Evolutionary conservation across 148 eudicot species (phyloP), one percentile per base, ranked within the genome.

Genomic region (Camellia granthamiana): DNA sequence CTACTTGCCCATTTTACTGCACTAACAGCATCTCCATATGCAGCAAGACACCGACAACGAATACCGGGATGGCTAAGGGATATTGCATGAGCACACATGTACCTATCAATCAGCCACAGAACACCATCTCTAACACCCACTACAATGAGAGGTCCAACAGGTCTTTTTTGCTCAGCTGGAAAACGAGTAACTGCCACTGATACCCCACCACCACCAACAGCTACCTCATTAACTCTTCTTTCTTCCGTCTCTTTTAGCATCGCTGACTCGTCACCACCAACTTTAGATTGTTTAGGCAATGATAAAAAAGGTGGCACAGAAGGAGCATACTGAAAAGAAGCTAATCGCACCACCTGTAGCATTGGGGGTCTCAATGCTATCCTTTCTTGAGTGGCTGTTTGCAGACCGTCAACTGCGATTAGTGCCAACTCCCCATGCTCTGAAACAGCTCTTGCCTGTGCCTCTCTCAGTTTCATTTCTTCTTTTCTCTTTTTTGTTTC

Each of bases 1-100:
- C 99, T 89, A 81, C 92, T 93, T 74, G 99, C 99, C 99, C 99
- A 96, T 91, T 96, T 96, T 69, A 96, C 95, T 47, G 99, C 98
- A 91, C 99, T 96, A 84, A 96, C 94, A 79, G 98, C 99, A 89
- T 96, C 99, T 19, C 99, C 99, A 83, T 96, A 93, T 70, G 99
- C 99, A 80, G 98, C 99, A 88, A 96, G 95, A 88, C 99, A 96
- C 46, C 98, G 97, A 80, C 99, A 96, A 69, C 99, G 98, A 51
- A 91, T 96, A 62, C 99, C 99, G 84, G 99, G 99, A 87, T 96
- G 99, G 87, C 95, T 91, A 70, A 93, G 99, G 81, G 99, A 91
- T 78, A 96, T 86, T 74, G 97, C 98, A 90, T 96, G 99, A 77
- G 98, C 90, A 78, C 85, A 91, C 97, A 92, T 93, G 81, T 96